Base-by-base conservation (phyloP, 2,329 filamentous ascomycete genomes). In the Beauveria varroae region DNA sequence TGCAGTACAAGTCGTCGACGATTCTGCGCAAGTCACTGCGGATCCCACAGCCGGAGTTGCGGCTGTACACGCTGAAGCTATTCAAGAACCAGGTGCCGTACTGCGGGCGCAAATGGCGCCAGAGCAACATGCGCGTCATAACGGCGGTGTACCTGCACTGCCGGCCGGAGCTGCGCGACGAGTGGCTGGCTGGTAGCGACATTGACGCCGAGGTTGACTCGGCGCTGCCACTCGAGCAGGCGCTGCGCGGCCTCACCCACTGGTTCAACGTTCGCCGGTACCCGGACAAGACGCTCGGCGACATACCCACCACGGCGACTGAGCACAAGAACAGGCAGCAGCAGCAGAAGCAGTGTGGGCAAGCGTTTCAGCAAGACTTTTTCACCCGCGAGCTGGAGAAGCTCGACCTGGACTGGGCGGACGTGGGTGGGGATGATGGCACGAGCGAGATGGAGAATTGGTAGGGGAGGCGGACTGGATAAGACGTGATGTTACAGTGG, bases 41-140 rank as follows among this genome's bases (percentile, higher is more conserved):
- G 67, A 89, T 97, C 24, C 93, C 93, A 0, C 91, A 99, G 69
- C 88, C 87, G 2, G 84, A 91, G 69, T 81, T 99, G 46, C 87
- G 95, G 6, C 86, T 96, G 49, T 98, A 98, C 78, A 96, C 95
- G 0, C 84, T 99, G 67, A 99, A 99, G 76, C 83, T 99, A 0
- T 98, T 98, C 86, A 99, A 99, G 75, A 95, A 92, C 63, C 95
- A 99, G 74, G 95, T 99, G 5, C 95, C 95, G 1, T 99, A 96
- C 79, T 98, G 93, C 74, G 93, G 95, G 24, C 88, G 95, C 49
- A 99, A 99, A 77, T 99, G 95, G 95, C 87, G 95, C 16, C 95
- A 98, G 77, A 87, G 87, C 67, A 98, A 99, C 74, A 99, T 99
- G 95, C 90, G 93, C 60, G 93, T 98, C 70, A 99, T 99, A 71